These are phyloP conservation scores for Aphanomyces invadans DNA, from an alignment of 352 stramenopile species.

Conservation along the genomic window DNA sequence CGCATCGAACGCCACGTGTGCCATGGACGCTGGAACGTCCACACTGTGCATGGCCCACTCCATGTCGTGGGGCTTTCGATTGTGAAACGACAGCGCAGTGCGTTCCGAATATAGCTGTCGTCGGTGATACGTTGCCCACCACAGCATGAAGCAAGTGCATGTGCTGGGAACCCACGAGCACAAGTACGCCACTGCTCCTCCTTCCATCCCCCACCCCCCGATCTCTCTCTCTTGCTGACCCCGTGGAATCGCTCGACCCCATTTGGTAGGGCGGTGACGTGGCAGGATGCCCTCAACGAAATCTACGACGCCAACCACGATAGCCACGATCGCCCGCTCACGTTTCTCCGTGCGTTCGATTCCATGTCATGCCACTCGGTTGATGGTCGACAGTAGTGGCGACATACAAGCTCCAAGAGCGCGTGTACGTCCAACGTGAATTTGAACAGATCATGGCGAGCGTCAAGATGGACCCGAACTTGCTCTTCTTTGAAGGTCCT, in stretches of 20 bases:
- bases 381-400: background rate
- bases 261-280: background rate
- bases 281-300: background rate
- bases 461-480: slow-evolving; percentile 23
- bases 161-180: background rate
- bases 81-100: too few species aligned
- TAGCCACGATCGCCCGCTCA: background rate
- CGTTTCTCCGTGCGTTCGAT: background rate
- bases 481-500: slow-evolving; percentile 24
- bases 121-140: too few species aligned
- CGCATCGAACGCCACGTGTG: too few species aligned
- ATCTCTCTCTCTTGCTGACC: too few species aligned
- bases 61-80: too few species aligned
- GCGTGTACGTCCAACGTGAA: slow-evolving; percentile 12
- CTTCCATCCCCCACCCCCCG: too few species aligned
- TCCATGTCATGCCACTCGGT: background rate
- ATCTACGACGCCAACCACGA: background rate
- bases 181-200: background rate
- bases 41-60: too few species aligned
- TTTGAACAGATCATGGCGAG: slow-evolving; percentile 14
- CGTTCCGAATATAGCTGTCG: too few species aligned
- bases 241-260: too few species aligned
- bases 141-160: background rate
- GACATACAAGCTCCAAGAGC: background rate
- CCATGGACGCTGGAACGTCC: too few species aligned